Base-by-base conservation (phyloP, 176 grass and related monocot genomes). In the Aegilops sharonensis region DNA sequence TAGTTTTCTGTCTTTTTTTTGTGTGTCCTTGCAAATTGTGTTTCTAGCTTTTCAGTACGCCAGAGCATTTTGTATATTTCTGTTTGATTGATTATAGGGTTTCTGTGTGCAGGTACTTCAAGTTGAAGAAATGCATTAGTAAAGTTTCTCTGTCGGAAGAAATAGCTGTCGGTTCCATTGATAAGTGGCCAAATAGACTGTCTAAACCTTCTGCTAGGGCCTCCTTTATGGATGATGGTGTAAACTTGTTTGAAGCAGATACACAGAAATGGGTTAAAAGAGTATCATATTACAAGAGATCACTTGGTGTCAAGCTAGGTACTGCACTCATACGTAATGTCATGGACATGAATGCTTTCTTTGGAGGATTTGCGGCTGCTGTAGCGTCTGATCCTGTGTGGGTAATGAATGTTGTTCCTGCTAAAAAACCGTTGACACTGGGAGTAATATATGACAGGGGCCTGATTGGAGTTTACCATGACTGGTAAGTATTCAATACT, bases 341-440 rank as follows among this genome's bases (percentile, higher is more conserved):
- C 32, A 95, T 95, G 97, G 97, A 98, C 87, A 98, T 94, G 97
- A 96, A 94, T 92, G 92, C 97, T 3, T 86, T 91, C 89, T 64
- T 94, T 72, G 94, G 97, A 79, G 94, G 94, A 75, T 98, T 98
- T 30, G 90, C 92, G 15, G 88, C 94, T 1, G 88, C 90, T 82
- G 54, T 91, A 82, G 85, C 85, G n/a, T 86, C 87, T 47, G 94
- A 96, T 65, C 88, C 88, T 88, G 88, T 96, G 42, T 98, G 97
- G 94, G 87, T 98, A 72, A 94, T 98, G 97, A 96, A 98, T 88
- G 94, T 98, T 85, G 82, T 98, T 91, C 94, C 92, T 85, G 80
- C 84, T 81, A 59, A 59, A 75, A 98, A 94, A 64, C 94, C 85
- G 3, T 82, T 92, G 30, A 96, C 94, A 63, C 91, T 98, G 52